Conservation (phyloP, 2,329 filamentous ascomycete species). For the Graphiopsis chlorocephala region DNA sequence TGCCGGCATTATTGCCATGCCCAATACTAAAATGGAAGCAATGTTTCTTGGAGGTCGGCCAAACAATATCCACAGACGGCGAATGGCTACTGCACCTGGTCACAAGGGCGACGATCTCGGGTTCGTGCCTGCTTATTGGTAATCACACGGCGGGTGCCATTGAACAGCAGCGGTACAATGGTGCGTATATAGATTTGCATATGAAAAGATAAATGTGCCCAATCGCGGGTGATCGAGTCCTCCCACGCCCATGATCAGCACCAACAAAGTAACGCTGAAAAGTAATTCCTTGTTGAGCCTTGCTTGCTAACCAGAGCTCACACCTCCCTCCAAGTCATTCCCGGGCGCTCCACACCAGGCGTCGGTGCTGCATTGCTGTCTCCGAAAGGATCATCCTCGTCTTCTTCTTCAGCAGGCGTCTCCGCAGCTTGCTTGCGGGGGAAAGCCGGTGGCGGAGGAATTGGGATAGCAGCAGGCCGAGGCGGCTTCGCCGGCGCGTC, state of each 20-base stretch:
- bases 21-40: neutral
- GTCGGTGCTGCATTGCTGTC: constrained; percentile 71
- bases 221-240: neutral
- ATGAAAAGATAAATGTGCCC: neutral
- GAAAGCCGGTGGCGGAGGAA: constrained; percentile 33
- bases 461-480: constrained; percentile 43
- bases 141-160: neutral
- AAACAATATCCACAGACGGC: constrained; percentile 5
- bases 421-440: constrained; percentile 48
- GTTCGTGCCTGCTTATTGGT: constrained; percentile 5
- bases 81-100: neutral
- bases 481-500: constrained; percentile 50
- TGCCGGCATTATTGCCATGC: neutral
- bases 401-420: constrained; percentile 57
- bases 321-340: constrained; percentile 35
- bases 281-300: neutral
- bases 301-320: neutral
- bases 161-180: neutral
- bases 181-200: neutral
- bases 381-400: constrained; percentile 84
- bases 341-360: constrained; percentile 43
- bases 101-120: constrained; percentile 5
- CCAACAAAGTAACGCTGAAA: neutral
- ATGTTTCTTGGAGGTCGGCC: neutral
- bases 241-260: neutral